Percentiles rank a stretch among this genome's conserved stretches.
These are phyloP conservation scores for Cercospora canescens DNA, from an alignment of 2,329 filamentous ascomycete species.

Conservation along the genomic window DNA sequence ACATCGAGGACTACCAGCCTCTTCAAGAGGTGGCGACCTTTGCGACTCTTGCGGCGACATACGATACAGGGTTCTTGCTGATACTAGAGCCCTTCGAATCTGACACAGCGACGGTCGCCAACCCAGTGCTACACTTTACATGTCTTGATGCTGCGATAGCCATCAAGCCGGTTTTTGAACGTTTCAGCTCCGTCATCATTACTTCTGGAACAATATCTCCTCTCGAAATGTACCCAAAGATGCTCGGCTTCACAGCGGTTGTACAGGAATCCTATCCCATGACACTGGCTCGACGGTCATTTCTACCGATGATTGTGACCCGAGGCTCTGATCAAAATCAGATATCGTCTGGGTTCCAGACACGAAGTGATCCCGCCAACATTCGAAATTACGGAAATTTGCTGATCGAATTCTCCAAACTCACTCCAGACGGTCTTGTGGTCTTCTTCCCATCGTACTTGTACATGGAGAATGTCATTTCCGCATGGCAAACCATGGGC, in stretches of 20 bases:
- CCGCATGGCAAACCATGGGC: slow-evolving; percentile 98
- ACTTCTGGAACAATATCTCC: slow-evolving; percentile 97
- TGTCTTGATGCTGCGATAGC: slow-evolving; percentile 97
- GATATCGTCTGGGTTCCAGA: slow-evolving; percentile 91
- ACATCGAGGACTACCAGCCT: slow-evolving; percentile 96
- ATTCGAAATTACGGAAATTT: slow-evolving; percentile 95
- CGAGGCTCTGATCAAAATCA: slow-evolving; percentile 90
- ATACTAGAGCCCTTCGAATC: slow-evolving; percentile 98
- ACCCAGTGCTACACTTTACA: slow-evolving; percentile 94
- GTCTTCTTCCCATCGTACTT: slow-evolving; percentile 98
- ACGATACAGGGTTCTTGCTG: slow-evolving; percentile 92
- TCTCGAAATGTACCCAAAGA: slow-evolving; percentile 98
- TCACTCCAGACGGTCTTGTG: slow-evolving; percentile 96
- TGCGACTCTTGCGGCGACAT: slow-evolving; percentile 91
- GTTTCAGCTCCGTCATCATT: slow-evolving; percentile 97
- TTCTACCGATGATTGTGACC: slow-evolving; percentile 96
- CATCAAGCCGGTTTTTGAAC: slow-evolving; percentile 95
- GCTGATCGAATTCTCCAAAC: slow-evolving; percentile 89
- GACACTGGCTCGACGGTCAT: slow-evolving; percentile 92
- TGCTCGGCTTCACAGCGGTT: slow-evolving; percentile 90
- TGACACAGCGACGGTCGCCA: slow-evolving; percentile 90
- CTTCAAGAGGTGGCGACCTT: slow-evolving; percentile 97
- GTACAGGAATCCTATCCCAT: slow-evolving; percentile 97
- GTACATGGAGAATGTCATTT: slow-evolving; percentile 99
- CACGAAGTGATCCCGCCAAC: slow-evolving; percentile 93